Evolutionary conservation across 169 alveolate species (phyloP).

Genomic region (Plasmodium inui): DNA sequence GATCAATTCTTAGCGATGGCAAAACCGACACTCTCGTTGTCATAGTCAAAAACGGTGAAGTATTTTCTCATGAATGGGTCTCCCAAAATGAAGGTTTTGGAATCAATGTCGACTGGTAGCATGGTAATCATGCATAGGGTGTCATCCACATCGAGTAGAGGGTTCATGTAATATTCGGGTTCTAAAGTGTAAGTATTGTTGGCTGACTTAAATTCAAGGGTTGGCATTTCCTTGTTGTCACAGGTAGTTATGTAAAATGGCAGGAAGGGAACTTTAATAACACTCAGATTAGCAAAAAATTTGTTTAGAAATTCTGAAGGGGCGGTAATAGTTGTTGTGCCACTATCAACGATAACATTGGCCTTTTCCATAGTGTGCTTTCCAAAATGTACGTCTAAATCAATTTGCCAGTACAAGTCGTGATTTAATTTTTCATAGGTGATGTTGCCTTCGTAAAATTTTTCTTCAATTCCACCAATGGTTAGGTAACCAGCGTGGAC

Average conservation of each 20-base stretch:
- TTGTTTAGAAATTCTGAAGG: constrained; percentile 32
- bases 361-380: constrained; percentile 8
- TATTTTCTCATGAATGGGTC: constrained; percentile 75
- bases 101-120: constrained; percentile 32
- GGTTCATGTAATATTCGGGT: constrained; percentile 50
- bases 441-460: constrained; percentile 44
- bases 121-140: constrained; percentile 19
- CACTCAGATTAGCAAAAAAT: constrained; percentile 6
- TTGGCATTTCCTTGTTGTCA: constrained; percentile 28
- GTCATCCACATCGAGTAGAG: constrained; percentile 13
- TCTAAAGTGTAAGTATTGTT: constrained; percentile 44
- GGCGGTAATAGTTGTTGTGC: constrained; percentile 63
- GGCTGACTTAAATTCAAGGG: constrained; percentile 19
- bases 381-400: constrained; percentile 46
- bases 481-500: constrained; percentile 40
- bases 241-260: constrained; percentile 39
- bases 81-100: constrained; percentile 64
- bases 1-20: constrained; percentile 51
- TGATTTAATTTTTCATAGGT: constrained; percentile 65
- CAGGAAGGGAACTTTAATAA: constrained; percentile 55
- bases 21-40: constrained; percentile 64
- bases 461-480: constrained; percentile 70
- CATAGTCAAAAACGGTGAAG: constrained; percentile 76
- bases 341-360: constrained; percentile 60
- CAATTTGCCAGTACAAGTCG: constrained; percentile 66